These are phyloP conservation scores for Pseudocercospora crystallina DNA, from an alignment of 2,329 filamentous ascomycete genomes.

Conservation along the genomic window DNA sequence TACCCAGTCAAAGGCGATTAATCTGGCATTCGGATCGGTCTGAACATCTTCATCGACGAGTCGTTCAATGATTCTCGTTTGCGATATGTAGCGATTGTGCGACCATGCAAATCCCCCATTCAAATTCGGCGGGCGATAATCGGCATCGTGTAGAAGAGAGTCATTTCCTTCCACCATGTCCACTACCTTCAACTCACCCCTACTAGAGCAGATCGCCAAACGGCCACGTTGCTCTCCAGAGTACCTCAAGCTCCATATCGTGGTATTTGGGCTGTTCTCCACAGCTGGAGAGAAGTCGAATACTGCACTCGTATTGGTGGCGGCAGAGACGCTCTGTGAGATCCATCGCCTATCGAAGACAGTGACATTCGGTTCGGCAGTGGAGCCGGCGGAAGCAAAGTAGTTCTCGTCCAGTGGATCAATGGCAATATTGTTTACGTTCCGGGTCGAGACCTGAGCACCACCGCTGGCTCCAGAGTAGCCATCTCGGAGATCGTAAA, in stretches of 20 bases:
- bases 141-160: conserved; percentile 17
- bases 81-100: conserved; percentile 46
- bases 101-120: conserved; percentile 40
- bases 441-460: conserved; percentile 54
- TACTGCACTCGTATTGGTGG: conserved; percentile 57
- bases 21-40: conserved; percentile 47
- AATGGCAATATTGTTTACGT: conserved; percentile 69
- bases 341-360: conserved; percentile 72
- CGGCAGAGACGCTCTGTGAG: conserved; percentile 41
- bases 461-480: conserved; percentile 23
- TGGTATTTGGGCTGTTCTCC: conserved; percentile 48
- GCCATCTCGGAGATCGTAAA: conserved; percentile 68
- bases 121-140: conserved; percentile 27
- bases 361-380: conserved; percentile 71
- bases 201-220: conserved; percentile 59
- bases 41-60: conserved; percentile 49
- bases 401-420: conserved; percentile 80
- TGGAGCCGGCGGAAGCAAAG: conserved; percentile 72
- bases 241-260: conserved; percentile 63
- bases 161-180: conserved; percentile 30
- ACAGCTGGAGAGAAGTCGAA: conserved; percentile 59
- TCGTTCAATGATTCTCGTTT: conserved; percentile 42
- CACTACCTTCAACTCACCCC: conserved; percentile 55
- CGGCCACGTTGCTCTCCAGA: conserved; percentile 58
- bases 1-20: conserved; percentile 63